A percentile compares a stretch with the other conserved stretches of the same genome.
These are phyloP conservation scores for Diaporthe sp. DNA, from an alignment of 2,329 filamentous ascomycete species.

Conservation along the genomic window DNA sequence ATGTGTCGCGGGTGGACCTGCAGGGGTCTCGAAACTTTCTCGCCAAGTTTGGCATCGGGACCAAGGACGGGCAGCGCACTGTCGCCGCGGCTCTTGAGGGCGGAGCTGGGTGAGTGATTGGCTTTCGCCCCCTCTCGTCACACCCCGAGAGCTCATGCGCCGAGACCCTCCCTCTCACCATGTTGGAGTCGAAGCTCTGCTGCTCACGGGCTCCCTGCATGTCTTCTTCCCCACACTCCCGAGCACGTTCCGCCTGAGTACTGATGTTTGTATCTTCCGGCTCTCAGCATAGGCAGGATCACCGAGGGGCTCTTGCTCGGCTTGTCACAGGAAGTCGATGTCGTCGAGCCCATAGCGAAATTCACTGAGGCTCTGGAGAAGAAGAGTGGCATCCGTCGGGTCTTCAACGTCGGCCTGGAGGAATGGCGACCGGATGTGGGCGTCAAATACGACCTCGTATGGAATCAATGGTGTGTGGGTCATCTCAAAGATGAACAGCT, in stretches of 20 bases:
- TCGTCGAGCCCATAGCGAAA: conserved; percentile 87
- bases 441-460: conserved; percentile 81
- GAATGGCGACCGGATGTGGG: conserved; percentile 69
- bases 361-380: conserved; percentile 77
- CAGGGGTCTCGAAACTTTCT: conserved; percentile 79
- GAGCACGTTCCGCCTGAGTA: neutral
- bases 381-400: conserved; percentile 69
- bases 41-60: conserved; percentile 71
- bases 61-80: conserved; percentile 49
- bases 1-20: conserved; percentile 78
- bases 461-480: conserved; percentile 92
- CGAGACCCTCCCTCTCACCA: conserved; percentile 1
- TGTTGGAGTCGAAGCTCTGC: neutral
- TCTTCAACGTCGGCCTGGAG: conserved; percentile 82
- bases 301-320: conserved; percentile 82
- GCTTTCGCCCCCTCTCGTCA: conserved; percentile 8
- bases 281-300: conserved; percentile 80
- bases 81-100: conserved; percentile 54
- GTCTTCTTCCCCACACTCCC: neutral
- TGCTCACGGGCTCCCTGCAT: neutral
- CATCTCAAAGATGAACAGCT: conserved; percentile 84
- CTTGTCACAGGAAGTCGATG: conserved; percentile 79
- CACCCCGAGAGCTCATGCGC: conserved; percentile 27
- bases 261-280: neutral
- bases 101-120: conserved; percentile 55